A percentile compares a stretch with the other conserved stretches of the same genome.
Conservation (phyloP, 2,329 filamentous ascomycete genomes). For the Falciphora oryzae region DNA sequence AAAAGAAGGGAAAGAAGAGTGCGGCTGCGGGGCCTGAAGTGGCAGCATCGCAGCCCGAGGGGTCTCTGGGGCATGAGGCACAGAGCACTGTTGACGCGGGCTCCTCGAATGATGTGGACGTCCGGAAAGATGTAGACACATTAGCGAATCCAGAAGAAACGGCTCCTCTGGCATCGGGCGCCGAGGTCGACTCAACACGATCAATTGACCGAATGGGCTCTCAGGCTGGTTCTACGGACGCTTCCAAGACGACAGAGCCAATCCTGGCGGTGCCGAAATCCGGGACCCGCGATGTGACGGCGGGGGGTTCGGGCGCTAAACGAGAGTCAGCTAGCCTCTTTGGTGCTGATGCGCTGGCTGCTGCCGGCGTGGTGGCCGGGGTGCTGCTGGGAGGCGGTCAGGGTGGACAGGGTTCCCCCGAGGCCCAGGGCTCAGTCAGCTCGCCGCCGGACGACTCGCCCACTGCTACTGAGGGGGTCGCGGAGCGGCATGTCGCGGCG, state of each 20-base stretch:
- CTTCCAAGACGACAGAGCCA: not conserved
- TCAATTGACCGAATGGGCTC: not conserved
- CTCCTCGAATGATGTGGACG: not conserved
- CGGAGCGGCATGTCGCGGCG: not conserved
- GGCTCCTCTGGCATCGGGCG: not conserved
- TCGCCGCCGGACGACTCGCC: not conserved
- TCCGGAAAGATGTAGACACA: not conserved
- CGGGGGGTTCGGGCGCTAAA: not conserved
- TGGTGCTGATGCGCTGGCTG: not conserved
- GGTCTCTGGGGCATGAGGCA: not conserved
- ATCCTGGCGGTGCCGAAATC: not conserved
- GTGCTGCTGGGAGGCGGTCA: not conserved
- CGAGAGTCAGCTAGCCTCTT: not conserved
- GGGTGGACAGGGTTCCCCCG: not conserved
- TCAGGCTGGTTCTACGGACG: not conserved
- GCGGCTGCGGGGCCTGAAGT: not conserved
- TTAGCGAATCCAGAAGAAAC: not conserved
- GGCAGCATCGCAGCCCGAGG: no score
- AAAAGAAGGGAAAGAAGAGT: constrained; percentile 9
- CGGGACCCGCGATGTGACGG: not conserved
- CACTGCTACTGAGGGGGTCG: not conserved
- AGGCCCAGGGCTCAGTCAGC: not conserved
- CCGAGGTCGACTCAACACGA: not conserved
- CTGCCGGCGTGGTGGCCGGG: not conserved
- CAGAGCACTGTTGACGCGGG: not conserved